phyloP scores from a whole-genome alignment of 176 grass and related monocot genomes.

The Carex parvula region DNA sequence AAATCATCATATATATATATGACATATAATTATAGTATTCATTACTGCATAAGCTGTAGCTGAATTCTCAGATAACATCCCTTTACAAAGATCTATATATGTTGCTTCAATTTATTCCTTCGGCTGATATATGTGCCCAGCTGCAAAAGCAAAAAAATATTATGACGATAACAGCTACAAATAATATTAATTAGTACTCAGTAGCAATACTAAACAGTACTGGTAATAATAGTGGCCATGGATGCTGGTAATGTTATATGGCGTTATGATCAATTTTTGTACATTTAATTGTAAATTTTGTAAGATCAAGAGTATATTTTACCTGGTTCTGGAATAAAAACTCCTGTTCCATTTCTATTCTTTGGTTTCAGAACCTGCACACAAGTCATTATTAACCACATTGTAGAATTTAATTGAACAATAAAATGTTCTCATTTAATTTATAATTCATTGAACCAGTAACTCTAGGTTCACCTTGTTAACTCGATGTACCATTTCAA shows the following conservation, averaged over 20 bases:
- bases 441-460: not conserved
- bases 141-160: not conserved
- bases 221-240: too few relatives aligned
- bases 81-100: not conserved
- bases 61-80: not conserved
- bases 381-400: not conserved
- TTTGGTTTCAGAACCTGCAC: slow-evolving; percentile 3
- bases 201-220: too few relatives aligned
- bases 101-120: slow-evolving; percentile 6
- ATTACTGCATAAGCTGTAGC: not conserved
- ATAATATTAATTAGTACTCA: too few relatives aligned
- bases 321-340: slow-evolving; percentile 14
- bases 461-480: not conserved
- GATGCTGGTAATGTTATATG: not conserved
- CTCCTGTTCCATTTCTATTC: slow-evolving; percentile 6
- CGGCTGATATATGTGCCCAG: not conserved
- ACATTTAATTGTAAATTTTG: not conserved
- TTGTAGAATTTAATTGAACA: not conserved
- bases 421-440: not conserved
- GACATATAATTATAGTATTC: not conserved
- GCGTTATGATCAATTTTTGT: not conserved
- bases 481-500: not conserved
- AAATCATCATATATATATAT: not conserved
- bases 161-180: too few relatives aligned
- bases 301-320: not conserved